Evolutionary conservation across 768 basidiomycete species (phyloP).

Genomic region (Suillus tomentosus): DNA sequence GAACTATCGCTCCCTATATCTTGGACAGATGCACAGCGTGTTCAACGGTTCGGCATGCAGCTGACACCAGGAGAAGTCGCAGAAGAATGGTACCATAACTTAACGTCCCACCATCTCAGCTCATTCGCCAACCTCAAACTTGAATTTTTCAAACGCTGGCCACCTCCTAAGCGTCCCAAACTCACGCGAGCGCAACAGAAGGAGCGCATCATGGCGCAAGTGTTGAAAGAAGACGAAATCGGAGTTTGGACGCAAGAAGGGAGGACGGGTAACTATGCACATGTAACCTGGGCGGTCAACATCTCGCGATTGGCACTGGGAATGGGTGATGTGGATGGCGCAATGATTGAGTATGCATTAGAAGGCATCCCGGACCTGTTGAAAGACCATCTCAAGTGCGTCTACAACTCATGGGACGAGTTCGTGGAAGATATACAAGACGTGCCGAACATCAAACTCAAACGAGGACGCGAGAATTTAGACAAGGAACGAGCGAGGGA

Average conservation of each 20-base stretch:
- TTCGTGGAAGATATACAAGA: neutral
- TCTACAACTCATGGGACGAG: neutral
- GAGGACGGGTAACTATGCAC: slow-evolving; percentile 7
- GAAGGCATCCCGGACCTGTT: neutral
- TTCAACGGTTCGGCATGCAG: neutral
- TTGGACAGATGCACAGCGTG: neutral
- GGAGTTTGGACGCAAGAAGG: too few species aligned
- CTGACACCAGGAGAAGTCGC: neutral
- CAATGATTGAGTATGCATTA: neutral
- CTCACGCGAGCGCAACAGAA: neutral
- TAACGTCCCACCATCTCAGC: neutral
- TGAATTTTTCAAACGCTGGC: neutral
- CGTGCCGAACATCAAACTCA: neutral
- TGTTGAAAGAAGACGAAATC: neutral
- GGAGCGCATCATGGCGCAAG: neutral
- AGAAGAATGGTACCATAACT: neutral
- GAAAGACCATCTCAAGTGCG: neutral
- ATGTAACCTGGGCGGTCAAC: neutral
- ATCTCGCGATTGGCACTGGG: neutral
- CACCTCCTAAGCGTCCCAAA: neutral
- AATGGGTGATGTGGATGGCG: neutral
- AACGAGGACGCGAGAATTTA: neutral
- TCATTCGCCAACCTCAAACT: neutral
- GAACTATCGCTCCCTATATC: neutral
- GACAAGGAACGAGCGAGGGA: neutral